phyloP scores from a whole-genome alignment of 2,329 filamentous ascomycete species.

The Colletotrichum sp. region DNA sequence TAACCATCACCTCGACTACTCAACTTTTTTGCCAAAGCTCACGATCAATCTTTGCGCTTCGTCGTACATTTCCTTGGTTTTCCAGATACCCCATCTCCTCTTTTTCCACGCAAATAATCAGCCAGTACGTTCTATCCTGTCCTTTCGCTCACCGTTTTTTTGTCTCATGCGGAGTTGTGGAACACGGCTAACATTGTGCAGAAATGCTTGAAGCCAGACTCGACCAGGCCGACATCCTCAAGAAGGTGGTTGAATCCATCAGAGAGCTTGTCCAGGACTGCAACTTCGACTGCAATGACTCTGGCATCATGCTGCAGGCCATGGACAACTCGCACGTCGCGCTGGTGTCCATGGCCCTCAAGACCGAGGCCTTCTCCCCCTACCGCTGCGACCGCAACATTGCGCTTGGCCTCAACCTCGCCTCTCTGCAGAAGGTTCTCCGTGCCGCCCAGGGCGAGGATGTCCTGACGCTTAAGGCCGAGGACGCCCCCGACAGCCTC shows the following conservation, averaged over 20 bases:
- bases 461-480: conserved; percentile 94
- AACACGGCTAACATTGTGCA: conserved; percentile 41
- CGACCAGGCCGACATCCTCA: conserved; percentile 90
- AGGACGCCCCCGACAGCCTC: conserved; percentile 93
- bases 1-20: conserved; percentile 6
- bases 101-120: neutral
- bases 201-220: conserved; percentile 95
- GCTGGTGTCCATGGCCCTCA: conserved; percentile 98
- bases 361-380: conserved; percentile 90
- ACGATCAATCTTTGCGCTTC: neutral
- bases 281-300: conserved; percentile 99
- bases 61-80: neutral
- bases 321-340: conserved; percentile 99
- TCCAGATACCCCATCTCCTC: conserved; percentile 13
- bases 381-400: conserved; percentile 99
- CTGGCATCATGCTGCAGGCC: conserved; percentile 94
- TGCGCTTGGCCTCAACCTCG: conserved; percentile 95
- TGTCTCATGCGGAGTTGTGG: neutral
- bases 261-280: conserved; percentile 99
- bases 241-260: conserved; percentile 99
- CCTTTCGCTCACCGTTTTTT: neutral
- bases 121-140: conserved; percentile 1
- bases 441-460: conserved; percentile 94
- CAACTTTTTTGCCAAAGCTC: neutral
- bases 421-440: conserved; percentile 95